Conservation (phyloP, 2,329 filamentous ascomycete species). For the Aplosporella prunicola region DNA sequence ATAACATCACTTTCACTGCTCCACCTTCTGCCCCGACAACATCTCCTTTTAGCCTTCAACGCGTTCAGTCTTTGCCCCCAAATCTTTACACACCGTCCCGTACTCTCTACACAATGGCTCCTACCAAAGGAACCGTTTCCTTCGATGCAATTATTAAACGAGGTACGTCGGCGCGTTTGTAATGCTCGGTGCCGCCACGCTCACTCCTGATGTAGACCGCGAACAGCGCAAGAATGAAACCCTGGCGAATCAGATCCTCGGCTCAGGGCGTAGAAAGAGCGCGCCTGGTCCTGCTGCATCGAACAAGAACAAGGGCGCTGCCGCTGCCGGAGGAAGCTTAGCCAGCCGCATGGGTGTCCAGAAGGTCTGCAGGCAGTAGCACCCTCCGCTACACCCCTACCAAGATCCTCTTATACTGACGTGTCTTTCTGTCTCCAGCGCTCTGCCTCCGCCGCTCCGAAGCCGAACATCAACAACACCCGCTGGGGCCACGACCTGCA, state of each 20-base stretch:
- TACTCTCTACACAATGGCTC: constrained; percentile 6
- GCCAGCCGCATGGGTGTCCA: constrained; percentile 64
- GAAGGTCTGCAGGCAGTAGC: constrained; percentile 45
- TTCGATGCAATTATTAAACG: constrained; percentile 11
- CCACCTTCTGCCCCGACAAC: too few species aligned
- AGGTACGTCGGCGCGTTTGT: constrained; percentile 3
- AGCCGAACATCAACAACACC: constrained; percentile 41
- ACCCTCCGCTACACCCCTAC: too few species aligned
- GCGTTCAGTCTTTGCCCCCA: background rate
- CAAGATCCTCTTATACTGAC: background rate
- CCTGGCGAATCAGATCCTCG: constrained; percentile 65
- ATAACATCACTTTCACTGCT: too few species aligned
- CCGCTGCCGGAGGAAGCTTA: constrained; percentile 28
- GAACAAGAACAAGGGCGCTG: constrained; percentile 38
- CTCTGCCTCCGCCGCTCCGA: constrained; percentile 9
- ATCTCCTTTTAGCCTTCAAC: background rate
- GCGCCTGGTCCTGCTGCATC: constrained; percentile 40
- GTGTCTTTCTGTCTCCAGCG: constrained; percentile 16
- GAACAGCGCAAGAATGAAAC: constrained; percentile 62
- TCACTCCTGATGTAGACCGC: constrained; percentile 33
- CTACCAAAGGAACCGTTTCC: constrained; percentile 8
- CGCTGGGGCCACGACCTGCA: constrained; percentile 68
- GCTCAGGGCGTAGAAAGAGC: constrained; percentile 49
- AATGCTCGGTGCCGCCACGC: too few species aligned
- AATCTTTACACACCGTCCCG: background rate